Evolutionary conservation across 257 asterid genomes (phyloP).

Genomic region (Haberlea rhodopensis): DNA sequence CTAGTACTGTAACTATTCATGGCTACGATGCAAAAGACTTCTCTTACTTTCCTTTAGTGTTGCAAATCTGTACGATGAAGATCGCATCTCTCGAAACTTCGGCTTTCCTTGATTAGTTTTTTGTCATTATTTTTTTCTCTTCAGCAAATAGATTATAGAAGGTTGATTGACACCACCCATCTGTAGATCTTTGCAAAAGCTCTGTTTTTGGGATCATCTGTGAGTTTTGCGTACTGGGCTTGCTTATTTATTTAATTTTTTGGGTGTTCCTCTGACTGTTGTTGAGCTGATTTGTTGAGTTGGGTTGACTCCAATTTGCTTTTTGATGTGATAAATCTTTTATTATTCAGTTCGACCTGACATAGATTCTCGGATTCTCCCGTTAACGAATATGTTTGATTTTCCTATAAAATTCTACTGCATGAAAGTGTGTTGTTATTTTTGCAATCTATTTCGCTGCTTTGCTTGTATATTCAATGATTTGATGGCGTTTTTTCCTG

Average conservation of each 20-base stretch:
- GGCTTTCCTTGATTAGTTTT: slow-evolving; percentile 10
- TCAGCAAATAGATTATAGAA: slow-evolving; percentile 30
- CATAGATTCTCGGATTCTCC: not conserved
- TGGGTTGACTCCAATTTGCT: slow-evolving; percentile 41
- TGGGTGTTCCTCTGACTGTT: not conserved
- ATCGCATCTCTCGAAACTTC: slow-evolving; percentile 1
- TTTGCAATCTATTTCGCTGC: not conserved
- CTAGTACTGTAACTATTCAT: slow-evolving; percentile 18
- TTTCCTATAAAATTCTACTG: no score
- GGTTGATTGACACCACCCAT: slow-evolving; percentile 17
- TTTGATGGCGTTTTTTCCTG: not conserved
- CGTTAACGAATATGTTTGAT: no score
- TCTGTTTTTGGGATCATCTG: slow-evolving; percentile 30
- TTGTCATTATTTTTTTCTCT: not conserved
- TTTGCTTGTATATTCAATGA: not conserved
- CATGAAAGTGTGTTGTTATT: not conserved
- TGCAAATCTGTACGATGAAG: slow-evolving; percentile 21
- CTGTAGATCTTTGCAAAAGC: slow-evolving; percentile 37
- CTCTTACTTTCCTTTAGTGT: not conserved
- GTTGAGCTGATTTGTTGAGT: not conserved
- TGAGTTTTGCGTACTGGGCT: slow-evolving; percentile 18
- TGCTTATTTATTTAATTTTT: not conserved
- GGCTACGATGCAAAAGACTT: slow-evolving; percentile 2
- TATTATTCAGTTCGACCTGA: not conserved
- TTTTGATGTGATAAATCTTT: slow-evolving; percentile 2